Evolutionary conservation across 345 rosid genomes (phyloP), one percentile per base, ranked within the genome.

Genomic region (Heritiera fomes): DNA sequence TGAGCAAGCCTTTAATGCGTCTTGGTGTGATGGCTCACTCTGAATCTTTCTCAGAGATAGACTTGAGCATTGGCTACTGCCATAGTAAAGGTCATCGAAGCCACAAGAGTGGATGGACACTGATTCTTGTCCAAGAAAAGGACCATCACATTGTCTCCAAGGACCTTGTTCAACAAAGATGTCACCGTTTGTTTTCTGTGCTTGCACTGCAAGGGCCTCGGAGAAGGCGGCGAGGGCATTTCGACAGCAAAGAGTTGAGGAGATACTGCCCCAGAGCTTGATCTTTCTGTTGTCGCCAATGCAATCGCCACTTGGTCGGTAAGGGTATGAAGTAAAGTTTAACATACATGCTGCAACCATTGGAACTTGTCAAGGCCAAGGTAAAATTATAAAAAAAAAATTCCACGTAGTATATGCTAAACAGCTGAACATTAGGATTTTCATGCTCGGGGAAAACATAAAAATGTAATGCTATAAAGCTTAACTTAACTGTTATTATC

Each of bases 221-320:
- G 89, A 79, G 38, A 90, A 73, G 75, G 63, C 77, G 14, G 76
- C 50, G 64, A 88, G 89, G 40, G 88, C 91, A 50, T 87, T 74
- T 71, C 79, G 58, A 45, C 94, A 90, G 77, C 92, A 87, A 11
- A 85, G 83, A 8, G 83, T 85, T 14, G 92, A 85, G 59, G 80
- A 46, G 53, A 83, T 55, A 74, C 69, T 75, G 38, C 60, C 81
- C 89, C 86, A 87, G 46, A 52, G 63, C 41, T 10, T 73, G 34
- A 82, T 45, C 58, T 82, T 80, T 77, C 77, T 79, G 43, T 82
- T 62, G 12, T 23, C 20, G 5, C 80, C 75, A 20, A 85, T 8
- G 82, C 94, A 87, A 12, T 84, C 86, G 0, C 91, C 92, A 2
- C 74, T 77, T n/a, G 92, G 92, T 59, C 86, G 80, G 77, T 84